Base-by-base conservation (phyloP, 2,329 filamentous ascomycete species). In the Tolypocladium album region DNA sequence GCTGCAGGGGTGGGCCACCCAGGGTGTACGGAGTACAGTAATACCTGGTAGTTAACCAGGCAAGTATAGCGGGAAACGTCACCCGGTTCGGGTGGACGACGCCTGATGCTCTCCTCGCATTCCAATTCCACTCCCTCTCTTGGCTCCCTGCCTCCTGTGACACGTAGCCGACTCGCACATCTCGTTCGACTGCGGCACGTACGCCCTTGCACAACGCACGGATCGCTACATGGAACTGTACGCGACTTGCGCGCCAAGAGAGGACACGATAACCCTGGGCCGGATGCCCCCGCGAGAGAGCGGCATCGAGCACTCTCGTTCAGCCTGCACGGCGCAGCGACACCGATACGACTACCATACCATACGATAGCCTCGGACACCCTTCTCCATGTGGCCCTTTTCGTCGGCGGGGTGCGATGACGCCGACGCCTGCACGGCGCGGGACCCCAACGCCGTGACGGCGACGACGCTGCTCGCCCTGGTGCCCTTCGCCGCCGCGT, bases 401-500 rank as follows among this genome's bases (percentile, higher is more conserved):
- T 71, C 75, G 65, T 17, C 56, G 56, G 39, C 56, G 17, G 76
- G 78, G 65, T 88, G 85, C 77, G 79, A 61, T 61, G 63, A 79
- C 70, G 79, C 81, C 67, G 84, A 84, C 73, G 76, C 77, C 61
- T 87, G 86, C 68, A 76, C 78, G 62, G 73, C 79, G 60, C 69
- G 75, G 58, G 70, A 75, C 52, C 75, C 79, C 39, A 66, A 68
- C 59, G 69, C 72, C 58, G 68, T 78, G 58, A 69, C 75, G 47
- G 67, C 80, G 42, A 75, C 80, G 53, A 75, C 79, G 39, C 70
- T 85, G 43, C 65, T 86, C 57, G 80, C 89, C 61, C 83, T 90
- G 31, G 79, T 83, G 4, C 89, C 90, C 0, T 90, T 94, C 71
- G 70, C 89, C 61, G 71, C 85, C 61, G 89, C 89, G 43, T 93